Evolutionary conservation across 2,329 filamentous ascomycete genomes (phyloP).

Genomic region (Trichoderma oligosporum): DNA sequence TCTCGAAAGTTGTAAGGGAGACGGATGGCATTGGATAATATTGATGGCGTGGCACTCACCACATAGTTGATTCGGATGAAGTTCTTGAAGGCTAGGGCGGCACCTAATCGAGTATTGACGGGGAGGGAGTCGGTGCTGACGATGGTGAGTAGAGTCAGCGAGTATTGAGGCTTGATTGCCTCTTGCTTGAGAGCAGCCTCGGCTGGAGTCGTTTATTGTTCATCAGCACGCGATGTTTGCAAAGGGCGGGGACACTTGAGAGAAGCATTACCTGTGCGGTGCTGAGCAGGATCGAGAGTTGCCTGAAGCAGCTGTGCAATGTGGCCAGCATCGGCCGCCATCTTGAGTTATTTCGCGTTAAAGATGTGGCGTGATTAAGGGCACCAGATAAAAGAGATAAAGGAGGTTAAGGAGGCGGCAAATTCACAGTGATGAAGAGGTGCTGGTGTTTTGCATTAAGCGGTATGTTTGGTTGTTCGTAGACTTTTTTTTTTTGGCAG

Average conservation of each 20-base stretch:
- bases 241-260: conserved; percentile 5
- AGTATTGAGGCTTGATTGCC: conserved; percentile 82
- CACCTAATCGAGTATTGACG: conserved; percentile 76
- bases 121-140: conserved; percentile 72
- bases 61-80: conserved; percentile 94
- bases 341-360: conserved; percentile 34
- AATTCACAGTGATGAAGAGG: not conserved
- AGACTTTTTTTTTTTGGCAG: conserved; percentile 18
- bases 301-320: conserved; percentile 84
- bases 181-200: conserved; percentile 75
- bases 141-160: conserved; percentile 82
- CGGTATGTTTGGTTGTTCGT: conserved; percentile 16
- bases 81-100: conserved; percentile 96
- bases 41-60: conserved; percentile 42
- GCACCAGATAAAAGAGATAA: not conserved
- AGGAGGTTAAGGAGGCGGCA: conserved; percentile 9
- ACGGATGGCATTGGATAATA: not conserved
- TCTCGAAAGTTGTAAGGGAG: not conserved
- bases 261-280: conserved; percentile 72
- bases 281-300: conserved; percentile 81
- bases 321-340: conserved; percentile 54
- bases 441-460: conserved; percentile 21
- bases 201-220: conserved; percentile 54
- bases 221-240: conserved; percentile 31
- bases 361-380: not conserved